A percentile compares a stretch with the other conserved stretches of the same genome.
Conservation (phyloP, 768 basidiomycete genomes). For the Leccinum longicurvipes region DNA sequence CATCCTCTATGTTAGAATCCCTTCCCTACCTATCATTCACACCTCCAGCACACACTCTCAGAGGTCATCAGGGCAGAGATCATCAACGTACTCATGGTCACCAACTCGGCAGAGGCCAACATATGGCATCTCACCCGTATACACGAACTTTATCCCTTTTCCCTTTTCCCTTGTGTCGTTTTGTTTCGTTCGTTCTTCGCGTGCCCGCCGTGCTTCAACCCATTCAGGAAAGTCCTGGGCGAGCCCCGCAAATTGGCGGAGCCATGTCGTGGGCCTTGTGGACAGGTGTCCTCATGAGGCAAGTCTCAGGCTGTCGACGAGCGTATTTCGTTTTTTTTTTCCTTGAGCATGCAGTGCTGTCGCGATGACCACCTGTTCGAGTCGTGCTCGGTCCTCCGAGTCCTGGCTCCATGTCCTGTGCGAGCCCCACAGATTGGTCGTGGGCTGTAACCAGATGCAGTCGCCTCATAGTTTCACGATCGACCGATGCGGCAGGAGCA, state of each 20-base stretch:
- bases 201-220: not conserved
- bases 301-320: too few species aligned
- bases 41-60: slow-evolving; percentile 75
- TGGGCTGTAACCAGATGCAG: slow-evolving; percentile 27
- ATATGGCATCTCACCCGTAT: slow-evolving; percentile 80
- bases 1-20: too few species aligned
- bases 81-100: slow-evolving; percentile 83
- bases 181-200: too few species aligned
- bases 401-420: slow-evolving; percentile 26
- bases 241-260: too few species aligned
- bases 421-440: slow-evolving; percentile 22
- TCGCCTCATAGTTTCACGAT: slow-evolving; percentile 27
- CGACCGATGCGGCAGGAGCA: slow-evolving; percentile 8
- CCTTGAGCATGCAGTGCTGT: slow-evolving; percentile 30
- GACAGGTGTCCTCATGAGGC: too few species aligned
- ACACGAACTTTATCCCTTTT: slow-evolving; percentile 86
- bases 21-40: too few species aligned
- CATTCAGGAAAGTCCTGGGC: slow-evolving; percentile 72
- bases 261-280: too few species aligned
- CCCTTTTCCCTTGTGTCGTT: slow-evolving; percentile 74
- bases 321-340: too few species aligned
- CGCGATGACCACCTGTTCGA: slow-evolving; percentile 25
- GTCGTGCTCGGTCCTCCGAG: slow-evolving; percentile 21
- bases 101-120: slow-evolving; percentile 82
- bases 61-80: slow-evolving; percentile 73